Evolutionary conservation across 2,329 filamentous ascomycete genomes (phyloP), one percentile per base, ranked within the genome.

Genomic region (Ramularia collo-cygni): DNA sequence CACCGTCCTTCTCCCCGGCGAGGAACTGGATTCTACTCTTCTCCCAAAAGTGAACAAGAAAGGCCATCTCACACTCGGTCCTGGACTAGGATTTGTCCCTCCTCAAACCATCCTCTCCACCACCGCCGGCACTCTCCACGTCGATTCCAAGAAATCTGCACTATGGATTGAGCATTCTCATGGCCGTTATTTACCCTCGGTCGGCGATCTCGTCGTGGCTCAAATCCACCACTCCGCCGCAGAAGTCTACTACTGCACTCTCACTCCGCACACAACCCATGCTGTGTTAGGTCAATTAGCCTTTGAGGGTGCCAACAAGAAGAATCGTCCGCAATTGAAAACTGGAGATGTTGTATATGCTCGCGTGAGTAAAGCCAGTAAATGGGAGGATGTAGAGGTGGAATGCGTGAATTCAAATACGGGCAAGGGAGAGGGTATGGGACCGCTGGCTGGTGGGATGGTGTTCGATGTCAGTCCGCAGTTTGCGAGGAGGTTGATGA

Each of bases 261-360:
- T 96, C 38, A 83, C 85, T 18, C 73, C 75, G 7, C 68, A 79
- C 55, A 75, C 74, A 4, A 66, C 73, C 1, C 64, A 67, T 44
- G 87, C 85, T 1, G 70, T 85, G 13, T 78, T 96, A 1, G 87
- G 85, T 0, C 85, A 94, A 51, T 74, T 96, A 14, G 79, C 88
- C n/a, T 98, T 98, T 62, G 90, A 96, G 64, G 80, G 81, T 48
- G 92, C 88, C 13, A 87, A 83, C 31, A 92, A 89, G 64, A 96
- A 96, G 68, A 95, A 86, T 2, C 76, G 89, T 1, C 92, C 92
- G 0, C 74, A 85, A 48, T 75, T 96, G 30, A 69, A 73, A 18
- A 58, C 77, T 10, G 87, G 87, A 27, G 79, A 86, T 37, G 68
- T 95, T 18, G 86, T 96, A 26, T 96, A 96, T 66, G 90, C 89